Evolutionary conservation across 495 filamentous ascomycete genomes (phyloP).

Genomic region (Hamigera avellanea): DNA sequence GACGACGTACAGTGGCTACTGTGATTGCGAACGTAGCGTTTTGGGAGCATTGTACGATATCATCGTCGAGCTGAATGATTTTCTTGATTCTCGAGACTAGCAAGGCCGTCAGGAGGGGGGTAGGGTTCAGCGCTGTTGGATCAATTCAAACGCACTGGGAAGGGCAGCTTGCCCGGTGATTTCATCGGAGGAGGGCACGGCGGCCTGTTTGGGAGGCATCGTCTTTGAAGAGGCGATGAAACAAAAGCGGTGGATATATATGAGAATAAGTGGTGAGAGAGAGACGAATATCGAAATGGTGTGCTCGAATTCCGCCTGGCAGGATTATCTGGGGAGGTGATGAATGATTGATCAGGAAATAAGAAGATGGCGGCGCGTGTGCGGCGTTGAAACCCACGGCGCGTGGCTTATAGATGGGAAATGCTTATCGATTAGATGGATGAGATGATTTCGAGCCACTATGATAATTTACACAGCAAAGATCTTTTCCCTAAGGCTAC

Average conservation of each 20-base stretch:
- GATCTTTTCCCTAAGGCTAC: too few species aligned
- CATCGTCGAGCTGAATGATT: constrained; percentile 80
- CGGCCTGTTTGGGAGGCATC: constrained; percentile 86
- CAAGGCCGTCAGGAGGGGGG: background rate
- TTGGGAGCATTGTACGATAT: constrained; percentile 73
- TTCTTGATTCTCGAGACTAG: constrained; percentile 86
- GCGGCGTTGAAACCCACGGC: constrained; percentile 6
- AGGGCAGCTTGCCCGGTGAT: constrained; percentile 74
- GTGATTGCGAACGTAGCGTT: constrained; percentile 94
- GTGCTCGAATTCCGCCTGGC: too few species aligned
- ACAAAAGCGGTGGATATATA: too few species aligned
- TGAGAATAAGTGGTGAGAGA: too few species aligned
- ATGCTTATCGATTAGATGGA: too few species aligned
- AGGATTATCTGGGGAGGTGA: too few species aligned
- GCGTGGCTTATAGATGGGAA: constrained; percentile 1
- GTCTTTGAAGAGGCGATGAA: too few species aligned
- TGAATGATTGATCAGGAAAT: too few species aligned
- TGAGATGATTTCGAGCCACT: too few species aligned
- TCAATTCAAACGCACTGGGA: constrained; percentile 52
- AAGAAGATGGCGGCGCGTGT: constrained; percentile 12
- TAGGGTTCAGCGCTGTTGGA: background rate
- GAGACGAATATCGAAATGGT: too few species aligned
- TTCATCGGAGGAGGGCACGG: constrained; percentile 61
- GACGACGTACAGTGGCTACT: constrained; percentile 59
- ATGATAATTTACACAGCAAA: too few species aligned